phyloP scores from a whole-genome alignment of 257 asterid genomes.

The Osmanthus fragrans region DNA sequence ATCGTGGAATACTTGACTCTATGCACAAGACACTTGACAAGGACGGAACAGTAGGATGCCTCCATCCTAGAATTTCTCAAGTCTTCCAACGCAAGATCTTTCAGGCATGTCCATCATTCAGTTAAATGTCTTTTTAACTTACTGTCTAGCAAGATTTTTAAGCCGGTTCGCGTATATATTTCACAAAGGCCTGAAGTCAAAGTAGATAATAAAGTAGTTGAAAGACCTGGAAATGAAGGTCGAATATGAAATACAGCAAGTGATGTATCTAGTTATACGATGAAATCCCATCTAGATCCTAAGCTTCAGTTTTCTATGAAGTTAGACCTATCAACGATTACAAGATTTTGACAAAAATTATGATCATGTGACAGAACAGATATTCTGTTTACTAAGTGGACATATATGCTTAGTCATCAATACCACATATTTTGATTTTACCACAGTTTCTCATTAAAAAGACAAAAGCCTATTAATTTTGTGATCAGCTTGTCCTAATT shows the following conservation, averaged over 20 bases:
- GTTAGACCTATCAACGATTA: too few species aligned
- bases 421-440: too few species aligned
- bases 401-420: too few species aligned
- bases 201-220: neutral
- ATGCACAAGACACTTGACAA: slow-evolving; percentile 28
- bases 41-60: slow-evolving; percentile 19
- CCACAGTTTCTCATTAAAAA: neutral
- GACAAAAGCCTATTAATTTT: too few species aligned
- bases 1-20: slow-evolving; percentile 29
- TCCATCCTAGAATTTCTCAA: slow-evolving; percentile 16
- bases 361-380: too few species aligned
- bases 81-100: slow-evolving; percentile 28
- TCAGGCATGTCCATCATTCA: slow-evolving; percentile 35
- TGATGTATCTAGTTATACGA: neutral
- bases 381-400: too few species aligned
- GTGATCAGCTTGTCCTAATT: too few species aligned
- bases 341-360: too few species aligned
- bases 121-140: too few species aligned
- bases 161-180: neutral
- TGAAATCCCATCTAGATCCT: neutral
- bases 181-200: neutral
- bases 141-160: neutral
- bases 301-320: neutral
- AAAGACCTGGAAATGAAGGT: neutral
- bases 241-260: neutral